Percentiles rank a stretch among this genome's conserved stretches.
phyloP scores from a whole-genome alignment of 352 stramenopile species.

The Sclerospora graminicola region DNA sequence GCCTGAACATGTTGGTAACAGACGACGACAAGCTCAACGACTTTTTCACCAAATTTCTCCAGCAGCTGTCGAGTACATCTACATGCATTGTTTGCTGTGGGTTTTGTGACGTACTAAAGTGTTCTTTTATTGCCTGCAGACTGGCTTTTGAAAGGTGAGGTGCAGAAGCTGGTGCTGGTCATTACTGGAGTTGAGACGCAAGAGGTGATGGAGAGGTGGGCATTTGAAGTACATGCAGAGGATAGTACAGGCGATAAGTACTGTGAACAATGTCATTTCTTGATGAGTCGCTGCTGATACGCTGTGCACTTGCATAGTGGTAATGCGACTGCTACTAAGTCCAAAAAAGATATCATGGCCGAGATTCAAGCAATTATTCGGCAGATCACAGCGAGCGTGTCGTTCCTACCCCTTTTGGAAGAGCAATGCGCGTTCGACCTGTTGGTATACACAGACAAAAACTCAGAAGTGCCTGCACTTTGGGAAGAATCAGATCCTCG shows the following conservation, averaged over 20 bases:
- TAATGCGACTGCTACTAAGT: slow-evolving; percentile 40
- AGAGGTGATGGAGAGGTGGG: slow-evolving; percentile 97
- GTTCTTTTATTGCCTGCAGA: slow-evolving; percentile 17
- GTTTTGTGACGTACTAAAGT: not conserved
- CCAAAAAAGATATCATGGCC: slow-evolving; percentile 92
- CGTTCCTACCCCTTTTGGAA: slow-evolving; percentile 96
- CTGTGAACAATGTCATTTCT: not conserved
- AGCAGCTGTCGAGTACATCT: slow-evolving; percentile 76
- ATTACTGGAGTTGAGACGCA: slow-evolving; percentile 95
- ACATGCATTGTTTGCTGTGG: not conserved
- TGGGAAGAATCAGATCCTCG: slow-evolving; percentile 98
- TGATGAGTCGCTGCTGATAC: not conserved
- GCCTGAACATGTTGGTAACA: slow-evolving; percentile 96
- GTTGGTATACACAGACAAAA: slow-evolving; percentile 97
- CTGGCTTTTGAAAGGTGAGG: slow-evolving; percentile 92
- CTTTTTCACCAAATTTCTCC: slow-evolving; percentile 93
- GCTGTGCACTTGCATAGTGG: not conserved
- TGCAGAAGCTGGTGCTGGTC: slow-evolving; percentile 97
- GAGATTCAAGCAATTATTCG: slow-evolving; percentile 99
- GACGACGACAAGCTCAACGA: slow-evolving; percentile 92
- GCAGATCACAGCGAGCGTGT: slow-evolving; percentile 98
- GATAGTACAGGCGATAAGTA: slow-evolving; percentile 28
- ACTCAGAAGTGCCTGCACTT: slow-evolving; percentile 89
- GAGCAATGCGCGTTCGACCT: slow-evolving; percentile 98
- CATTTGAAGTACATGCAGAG: slow-evolving; percentile 93